These are phyloP conservation scores for Papiliotrema fonsecae DNA, from an alignment of 1,284 basidiomycete genomes.

Conservation along the genomic window DNA sequence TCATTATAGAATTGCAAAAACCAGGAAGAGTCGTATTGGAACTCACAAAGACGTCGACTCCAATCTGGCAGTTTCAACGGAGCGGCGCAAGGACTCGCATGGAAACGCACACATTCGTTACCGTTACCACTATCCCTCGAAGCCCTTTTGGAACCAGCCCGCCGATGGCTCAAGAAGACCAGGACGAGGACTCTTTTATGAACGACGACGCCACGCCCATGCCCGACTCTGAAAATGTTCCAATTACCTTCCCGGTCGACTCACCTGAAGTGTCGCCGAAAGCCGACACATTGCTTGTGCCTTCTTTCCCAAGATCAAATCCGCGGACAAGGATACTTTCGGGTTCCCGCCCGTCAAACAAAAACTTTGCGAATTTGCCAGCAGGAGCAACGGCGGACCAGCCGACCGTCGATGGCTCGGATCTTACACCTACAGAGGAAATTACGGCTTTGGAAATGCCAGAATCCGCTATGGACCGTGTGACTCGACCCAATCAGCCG, in stretches of 20 bases:
- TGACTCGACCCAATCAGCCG: constrained; percentile 6
- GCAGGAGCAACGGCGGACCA: background rate
- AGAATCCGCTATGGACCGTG: background rate
- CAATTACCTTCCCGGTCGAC: background rate
- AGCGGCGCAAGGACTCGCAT: constrained; percentile 6
- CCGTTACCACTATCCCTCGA: constrained; percentile 33
- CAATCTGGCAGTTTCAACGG: constrained; percentile 14
- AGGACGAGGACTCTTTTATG: too few species aligned
- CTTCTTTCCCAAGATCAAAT: background rate
- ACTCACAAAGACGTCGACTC: constrained; percentile 29
- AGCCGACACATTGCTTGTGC: background rate
- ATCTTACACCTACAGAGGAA: constrained; percentile 18
- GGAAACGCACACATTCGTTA: constrained; percentile 23
- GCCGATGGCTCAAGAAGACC: background rate
- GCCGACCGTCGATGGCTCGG: background rate
- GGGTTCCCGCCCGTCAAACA: background rate
- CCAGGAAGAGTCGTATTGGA: constrained; percentile 22
- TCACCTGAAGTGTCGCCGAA: background rate
- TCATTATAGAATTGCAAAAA: constrained; percentile 25
- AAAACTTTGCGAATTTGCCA: background rate
- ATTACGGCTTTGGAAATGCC: constrained; percentile 14
- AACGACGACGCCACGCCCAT: background rate
- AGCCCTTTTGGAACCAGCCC: constrained; percentile 8
- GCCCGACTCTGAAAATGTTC: background rate
- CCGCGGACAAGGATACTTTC: background rate